Percentiles rank a stretch among this genome's conserved stretches.
Conservation (phyloP, 371 early-diverging fungal species). For the Mortierella sp. region DNA sequence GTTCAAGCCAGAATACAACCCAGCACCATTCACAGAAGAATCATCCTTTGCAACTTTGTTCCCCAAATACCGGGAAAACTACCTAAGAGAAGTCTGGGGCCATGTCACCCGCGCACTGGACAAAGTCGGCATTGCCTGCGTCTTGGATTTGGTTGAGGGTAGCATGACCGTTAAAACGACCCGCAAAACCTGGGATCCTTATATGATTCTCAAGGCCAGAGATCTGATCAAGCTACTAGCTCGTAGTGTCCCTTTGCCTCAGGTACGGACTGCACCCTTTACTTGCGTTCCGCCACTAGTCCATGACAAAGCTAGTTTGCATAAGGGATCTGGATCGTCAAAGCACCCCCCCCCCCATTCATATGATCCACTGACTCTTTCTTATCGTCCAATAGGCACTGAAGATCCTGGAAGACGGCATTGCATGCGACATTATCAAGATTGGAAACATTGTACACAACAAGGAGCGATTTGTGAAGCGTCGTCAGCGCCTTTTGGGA, state of each 20-base stretch:
- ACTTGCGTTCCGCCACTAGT: too few species aligned
- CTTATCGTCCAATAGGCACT: conserved; percentile 65
- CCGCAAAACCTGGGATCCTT: conserved; percentile 97
- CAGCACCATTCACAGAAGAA: conserved; percentile 92
- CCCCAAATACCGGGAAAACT: conserved; percentile 98
- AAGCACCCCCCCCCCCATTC: too few species aligned
- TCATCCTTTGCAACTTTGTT: conserved; percentile 98
- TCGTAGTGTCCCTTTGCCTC: conserved; percentile 95
- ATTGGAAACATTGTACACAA: conserved; percentile 94
- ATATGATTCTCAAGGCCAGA: conserved; percentile 95
- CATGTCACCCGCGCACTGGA: conserved; percentile 91
- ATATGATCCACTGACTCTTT: background rate
- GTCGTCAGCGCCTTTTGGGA: conserved; percentile 97
- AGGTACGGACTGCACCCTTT: conserved; percentile 75
- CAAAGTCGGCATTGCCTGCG: conserved; percentile 89
- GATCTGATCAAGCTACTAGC: conserved; percentile 97
- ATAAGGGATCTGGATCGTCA: background rate
- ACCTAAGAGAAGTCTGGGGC: conserved; percentile 96
- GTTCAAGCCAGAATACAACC: conserved; percentile 85
- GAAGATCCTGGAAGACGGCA: conserved; percentile 94
- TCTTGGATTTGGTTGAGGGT: conserved; percentile 96
- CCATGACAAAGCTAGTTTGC: too few species aligned
- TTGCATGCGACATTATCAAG: conserved; percentile 97
- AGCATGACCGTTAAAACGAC: conserved; percentile 99
- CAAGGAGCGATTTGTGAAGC: conserved; percentile 98